Conservation (phyloP, 2,329 filamentous ascomycete genomes). For the Clonostachys chloroleuca region DNA sequence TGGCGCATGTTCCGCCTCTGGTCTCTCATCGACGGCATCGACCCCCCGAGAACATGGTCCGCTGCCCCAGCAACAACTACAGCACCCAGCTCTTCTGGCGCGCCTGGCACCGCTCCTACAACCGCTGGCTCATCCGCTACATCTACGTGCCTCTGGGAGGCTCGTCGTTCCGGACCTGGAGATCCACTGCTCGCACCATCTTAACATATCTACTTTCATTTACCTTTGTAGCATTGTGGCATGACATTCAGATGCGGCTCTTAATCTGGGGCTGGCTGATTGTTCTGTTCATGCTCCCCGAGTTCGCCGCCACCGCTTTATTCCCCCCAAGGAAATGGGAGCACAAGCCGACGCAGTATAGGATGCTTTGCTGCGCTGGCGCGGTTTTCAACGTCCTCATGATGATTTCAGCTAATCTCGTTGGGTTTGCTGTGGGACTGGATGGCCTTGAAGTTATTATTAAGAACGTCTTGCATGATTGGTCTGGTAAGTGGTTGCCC, state of each 20-base stretch:
- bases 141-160: constrained; percentile 91
- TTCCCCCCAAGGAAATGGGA: constrained; percentile 75
- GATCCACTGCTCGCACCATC: constrained; percentile 52
- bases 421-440: constrained; percentile 89
- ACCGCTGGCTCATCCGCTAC: constrained; percentile 91
- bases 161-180: constrained; percentile 39
- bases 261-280: constrained; percentile 97
- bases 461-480: constrained; percentile 69
- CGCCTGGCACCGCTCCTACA: constrained; percentile 91
- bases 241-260: constrained; percentile 87
- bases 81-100: constrained; percentile 91
- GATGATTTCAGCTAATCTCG: constrained; percentile 94
- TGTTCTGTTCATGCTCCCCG: constrained; percentile 88
- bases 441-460: constrained; percentile 81
- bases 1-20: constrained; percentile 99
- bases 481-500: constrained; percentile 47
- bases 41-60: constrained; percentile 98
- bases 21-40: constrained; percentile 84
- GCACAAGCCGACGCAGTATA: constrained; percentile 64
- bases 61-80: constrained; percentile 94
- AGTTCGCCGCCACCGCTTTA: constrained; percentile 65
- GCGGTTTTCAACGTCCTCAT: constrained; percentile 82
- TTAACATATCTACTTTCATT: constrained; percentile 82
- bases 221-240: constrained; percentile 96
- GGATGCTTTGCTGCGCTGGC: constrained; percentile 75